Base-by-base conservation (phyloP, 148 eudicot genomes). In the Chenopodium berlandieri region DNA sequence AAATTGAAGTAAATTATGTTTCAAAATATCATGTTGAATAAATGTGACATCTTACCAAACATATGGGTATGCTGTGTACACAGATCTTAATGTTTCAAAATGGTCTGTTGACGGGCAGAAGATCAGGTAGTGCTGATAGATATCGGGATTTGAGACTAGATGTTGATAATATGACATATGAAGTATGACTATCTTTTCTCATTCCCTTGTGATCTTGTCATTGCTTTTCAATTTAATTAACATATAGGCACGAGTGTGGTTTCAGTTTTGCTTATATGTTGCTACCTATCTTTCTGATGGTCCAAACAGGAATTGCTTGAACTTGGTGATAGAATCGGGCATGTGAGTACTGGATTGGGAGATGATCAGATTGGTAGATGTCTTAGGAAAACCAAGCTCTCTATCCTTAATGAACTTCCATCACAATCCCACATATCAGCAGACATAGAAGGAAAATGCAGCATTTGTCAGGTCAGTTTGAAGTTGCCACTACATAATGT, bases 301-400 rank as follows among this genome's bases (percentile, higher is more conserved):
- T 82, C 76, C 9, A 79, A 89, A 77, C 84, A 92, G 95, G 93
- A 92, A 77, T 85, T 95, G 75, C 92, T 95, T 64, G 98, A 93
- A 84, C 95, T 95, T 66, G 97, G 98, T 71, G 98, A 95, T 20
- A 90, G 89, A 74, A 95, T 95, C 13, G 98, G 98, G 32, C 82
- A 92, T 82, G 98, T 93, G 77, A 92, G 77, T 85, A 93, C 98
- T 54, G 98, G 98, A 83, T 76, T 95, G 76, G 85, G 85, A 77
- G 98, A 93, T 78, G 98, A 93, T 71, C 90, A 92, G 85, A 91
- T 95, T 63, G 82, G 88, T 67, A 86, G 87, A 62, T 93, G 96
- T 87, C 82, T 95, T 63, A 85, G 91, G 83, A 90, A 88, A 90
- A 85, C 88, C 31, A 95, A 92, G 78, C 79, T 87, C 27, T 78